These are phyloP conservation scores for Paspalum vaginatum DNA, from an alignment of 176 grass and related monocot species.

Conservation along the genomic window DNA sequence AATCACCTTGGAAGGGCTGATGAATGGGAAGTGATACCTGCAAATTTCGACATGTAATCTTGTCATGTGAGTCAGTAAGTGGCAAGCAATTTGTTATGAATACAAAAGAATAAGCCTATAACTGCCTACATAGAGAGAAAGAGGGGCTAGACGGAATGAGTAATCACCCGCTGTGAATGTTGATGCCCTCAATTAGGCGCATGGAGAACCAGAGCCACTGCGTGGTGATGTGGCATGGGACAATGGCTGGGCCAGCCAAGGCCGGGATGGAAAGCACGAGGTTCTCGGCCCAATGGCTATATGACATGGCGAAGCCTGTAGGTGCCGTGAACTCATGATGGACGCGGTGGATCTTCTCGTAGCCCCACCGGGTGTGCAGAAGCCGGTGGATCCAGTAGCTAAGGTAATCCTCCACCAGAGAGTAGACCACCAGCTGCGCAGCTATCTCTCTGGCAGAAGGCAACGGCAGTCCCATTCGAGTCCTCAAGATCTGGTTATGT, in stretches of 20 bases:
- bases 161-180: constrained; percentile 76
- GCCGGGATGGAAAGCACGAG: constrained; percentile 64
- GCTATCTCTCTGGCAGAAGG: constrained; percentile 67
- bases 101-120: background rate
- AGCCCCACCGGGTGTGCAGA: constrained; percentile 71
- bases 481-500: background rate
- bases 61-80: background rate
- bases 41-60: constrained; percentile 1
- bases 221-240: constrained; percentile 73
- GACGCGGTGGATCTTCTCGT: constrained; percentile 67
- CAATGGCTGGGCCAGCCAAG: constrained; percentile 61
- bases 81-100: background rate
- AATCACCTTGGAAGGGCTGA: constrained; percentile 18
- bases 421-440: constrained; percentile 64
- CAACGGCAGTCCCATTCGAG: constrained; percentile 61
- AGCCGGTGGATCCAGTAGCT: constrained; percentile 86
- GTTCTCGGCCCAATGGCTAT: constrained; percentile 81
- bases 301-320: constrained; percentile 68
- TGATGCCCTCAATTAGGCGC: constrained; percentile 75
- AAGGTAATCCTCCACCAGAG: constrained; percentile 79
- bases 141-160: background rate
- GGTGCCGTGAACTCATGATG: constrained; percentile 85
- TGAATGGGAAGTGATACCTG: constrained; percentile 27
- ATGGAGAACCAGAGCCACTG: constrained; percentile 73
- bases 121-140: background rate